These are phyloP conservation scores for Epichloe gansuensis DNA, from an alignment of 2,329 filamentous ascomycete genomes.

Conservation along the genomic window DNA sequence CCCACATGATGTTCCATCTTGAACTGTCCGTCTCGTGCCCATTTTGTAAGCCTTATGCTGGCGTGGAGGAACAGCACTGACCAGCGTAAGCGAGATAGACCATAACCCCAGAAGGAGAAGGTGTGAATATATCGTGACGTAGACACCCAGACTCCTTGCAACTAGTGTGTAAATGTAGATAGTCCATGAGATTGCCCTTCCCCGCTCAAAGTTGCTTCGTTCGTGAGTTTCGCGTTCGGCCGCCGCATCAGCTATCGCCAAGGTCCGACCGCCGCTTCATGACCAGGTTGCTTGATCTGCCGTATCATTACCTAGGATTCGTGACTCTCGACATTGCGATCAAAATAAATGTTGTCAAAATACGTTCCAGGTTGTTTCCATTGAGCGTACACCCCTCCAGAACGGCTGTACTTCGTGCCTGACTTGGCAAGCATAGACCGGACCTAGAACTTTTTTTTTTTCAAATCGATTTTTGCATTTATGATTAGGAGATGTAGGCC, in stretches of 20 bases:
- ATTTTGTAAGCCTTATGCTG: not conserved
- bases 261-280: no score
- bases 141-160: no score
- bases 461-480: no score
- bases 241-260: no score
- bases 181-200: not conserved
- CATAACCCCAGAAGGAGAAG: no score
- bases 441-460: not conserved
- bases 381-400: not conserved
- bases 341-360: not conserved
- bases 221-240: not conserved
- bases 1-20: not conserved
- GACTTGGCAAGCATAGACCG: not conserved
- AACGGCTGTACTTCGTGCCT: not conserved
- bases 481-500: no score
- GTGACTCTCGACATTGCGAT: not conserved
- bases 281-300: not conserved
- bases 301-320: not conserved
- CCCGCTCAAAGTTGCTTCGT: not conserved
- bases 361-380: not conserved
- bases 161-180: no score
- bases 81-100: not conserved
- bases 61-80: not conserved
- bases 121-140: no score
- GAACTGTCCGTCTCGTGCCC: no score